Base-by-base conservation (phyloP, 2,329 filamentous ascomycete genomes). In the Hypoxylon rubiginosum region DNA sequence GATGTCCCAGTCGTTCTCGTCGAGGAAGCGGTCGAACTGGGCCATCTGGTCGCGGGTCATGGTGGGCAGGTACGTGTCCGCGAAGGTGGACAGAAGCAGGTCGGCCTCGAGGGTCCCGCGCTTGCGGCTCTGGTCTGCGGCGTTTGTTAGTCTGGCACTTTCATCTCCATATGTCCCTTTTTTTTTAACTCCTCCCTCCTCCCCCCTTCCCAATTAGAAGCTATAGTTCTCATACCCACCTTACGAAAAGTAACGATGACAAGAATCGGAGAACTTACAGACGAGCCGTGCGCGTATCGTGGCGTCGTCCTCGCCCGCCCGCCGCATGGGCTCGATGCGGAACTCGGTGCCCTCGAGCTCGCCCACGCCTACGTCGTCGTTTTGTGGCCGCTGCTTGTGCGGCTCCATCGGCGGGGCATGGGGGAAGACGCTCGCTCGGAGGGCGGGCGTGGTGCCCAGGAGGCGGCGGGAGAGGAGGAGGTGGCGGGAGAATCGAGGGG, bases 1-100 rank as follows among this genome's bases (percentile, higher is more conserved):
- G 67, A 99, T 97, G 79, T 99, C 96, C 96, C 96, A 99, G 83
- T 99, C 96, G 81, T 99, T 99, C 82, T 99, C 96, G 80, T 99
- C 96, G 61, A 99, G 89, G 84, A 99, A 97, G 28, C 86, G 83
- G 79, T 98, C 95, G 83, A 96, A 98, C 80, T 97, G 88, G 73
- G 87, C 81, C 73, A 98, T 89, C 77, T 97, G 92, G 54, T 84
- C 80, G 5, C 83, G 79, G 1, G 87, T 88, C 92, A 99, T 97
- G 66, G 82, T 83, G 46, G 85, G 83, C 21, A 99, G 90, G 80
- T 97, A 86, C 58, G 85, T 83, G 71, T 95, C 89, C 70, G 96
- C 96, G 79, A 99, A 99, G 71, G 96, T 99, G 65, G 93, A 97
- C 72, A 98, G 91, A 69, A 99, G 89, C 58, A 99, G 92, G 79